These are phyloP conservation scores for Leersia perrieri DNA, from an alignment of 176 grass and related monocot species.

Conservation along the genomic window DNA sequence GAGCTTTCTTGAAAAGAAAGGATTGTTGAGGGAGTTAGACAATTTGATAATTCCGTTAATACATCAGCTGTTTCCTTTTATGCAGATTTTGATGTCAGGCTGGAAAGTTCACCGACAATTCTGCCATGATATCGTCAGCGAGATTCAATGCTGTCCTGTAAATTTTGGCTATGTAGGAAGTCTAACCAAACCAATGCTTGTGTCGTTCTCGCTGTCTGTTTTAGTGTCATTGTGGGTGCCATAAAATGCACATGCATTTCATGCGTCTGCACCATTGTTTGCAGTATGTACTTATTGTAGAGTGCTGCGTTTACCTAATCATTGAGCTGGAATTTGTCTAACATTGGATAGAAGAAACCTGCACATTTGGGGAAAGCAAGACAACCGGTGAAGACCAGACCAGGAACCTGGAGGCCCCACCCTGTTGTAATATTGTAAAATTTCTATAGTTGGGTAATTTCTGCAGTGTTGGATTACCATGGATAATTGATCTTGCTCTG, in stretches of 20 bases:
- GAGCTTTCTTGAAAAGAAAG: not conserved
- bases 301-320: conserved; percentile 45
- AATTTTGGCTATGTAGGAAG: conserved; percentile 54
- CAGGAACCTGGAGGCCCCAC: conserved; percentile 51
- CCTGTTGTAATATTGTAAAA: conserved; percentile 56
- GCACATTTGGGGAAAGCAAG: conserved; percentile 32
- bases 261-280: conserved; percentile 46
- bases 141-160: conserved; percentile 38
- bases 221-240: conserved; percentile 32
- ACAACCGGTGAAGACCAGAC: conserved; percentile 39
- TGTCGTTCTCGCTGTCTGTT: conserved; percentile 7
- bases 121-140: conserved; percentile 17
- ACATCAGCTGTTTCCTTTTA: not conserved
- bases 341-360: conserved; percentile 47
- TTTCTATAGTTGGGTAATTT: conserved; percentile 29
- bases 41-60: not conserved
- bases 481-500: conserved; percentile 14
- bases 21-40: not conserved
- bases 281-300: conserved; percentile 54
- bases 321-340: conserved; percentile 40
- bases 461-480: conserved; percentile 21
- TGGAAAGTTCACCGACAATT: conserved; percentile 43
- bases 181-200: conserved; percentile 37
- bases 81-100: conserved; percentile 44
- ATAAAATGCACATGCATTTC: conserved; percentile 10